Percentiles rank a stretch among this genome's conserved stretches.
Evolutionary conservation across 768 basidiomycete genomes (phyloP).

Genomic region (Chalciporus piperatus): DNA sequence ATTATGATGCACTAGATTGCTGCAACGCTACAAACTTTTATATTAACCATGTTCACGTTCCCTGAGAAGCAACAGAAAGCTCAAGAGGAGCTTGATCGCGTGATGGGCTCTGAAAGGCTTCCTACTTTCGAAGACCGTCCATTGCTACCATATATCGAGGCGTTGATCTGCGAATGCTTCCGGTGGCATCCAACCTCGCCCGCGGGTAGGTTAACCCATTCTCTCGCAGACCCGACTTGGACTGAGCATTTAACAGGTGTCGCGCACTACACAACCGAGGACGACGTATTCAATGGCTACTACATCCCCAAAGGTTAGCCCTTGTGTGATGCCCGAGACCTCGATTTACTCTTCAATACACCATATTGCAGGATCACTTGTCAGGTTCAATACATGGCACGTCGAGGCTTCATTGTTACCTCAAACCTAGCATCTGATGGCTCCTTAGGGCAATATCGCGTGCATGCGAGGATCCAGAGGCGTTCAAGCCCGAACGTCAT

Average conservation of each 20-base stretch:
- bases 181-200: conserved; percentile 5
- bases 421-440: background rate
- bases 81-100: conserved; percentile 16
- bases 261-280: conserved; percentile 4
- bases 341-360: background rate
- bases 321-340: background rate
- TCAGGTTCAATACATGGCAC: conserved; percentile 3
- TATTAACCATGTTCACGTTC: conserved; percentile 15
- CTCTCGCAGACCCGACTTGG: background rate
- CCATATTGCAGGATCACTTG: background rate
- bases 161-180: conserved; percentile 8
- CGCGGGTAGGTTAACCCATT: background rate
- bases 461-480: background rate
- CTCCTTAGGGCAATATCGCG: background rate
- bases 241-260: background rate
- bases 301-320: background rate
- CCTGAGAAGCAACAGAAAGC: conserved; percentile 16
- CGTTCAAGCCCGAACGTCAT: background rate
- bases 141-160: conserved; percentile 18
- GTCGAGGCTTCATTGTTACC: background rate
- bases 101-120: conserved; percentile 11
- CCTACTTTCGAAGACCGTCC: conserved; percentile 15
- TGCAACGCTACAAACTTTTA: conserved; percentile 5
- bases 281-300: conserved; percentile 3
- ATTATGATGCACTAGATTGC: conserved; percentile 13